Base-by-base conservation (phyloP, 108 stramenopile species). In the Nitzschia inconspicua region DNA sequence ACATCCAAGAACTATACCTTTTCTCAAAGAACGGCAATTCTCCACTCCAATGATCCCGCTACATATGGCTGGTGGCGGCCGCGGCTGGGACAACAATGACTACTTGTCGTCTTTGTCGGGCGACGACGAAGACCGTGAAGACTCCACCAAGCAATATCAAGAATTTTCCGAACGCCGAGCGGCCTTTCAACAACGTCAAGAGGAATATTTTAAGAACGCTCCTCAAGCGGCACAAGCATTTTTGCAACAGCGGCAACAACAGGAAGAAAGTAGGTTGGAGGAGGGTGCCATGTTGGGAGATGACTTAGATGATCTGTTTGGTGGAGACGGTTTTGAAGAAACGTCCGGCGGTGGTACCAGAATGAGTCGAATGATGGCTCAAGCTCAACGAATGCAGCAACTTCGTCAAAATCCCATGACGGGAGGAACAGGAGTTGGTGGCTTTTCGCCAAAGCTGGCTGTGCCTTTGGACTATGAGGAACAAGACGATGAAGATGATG, bases 1-100 rank as follows among this genome's bases (percentile, higher is more conserved):
- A n/a, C n/a, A n/a, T n/a, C n/a, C n/a, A n/a, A n/a, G n/a, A n/a
- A n/a, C n/a, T n/a, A n/a, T n/a, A n/a, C n/a, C n/a, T n/a, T n/a
- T n/a, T n/a, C n/a, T n/a, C n/a, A n/a, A n/a, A n/a, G n/a, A n/a
- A n/a, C n/a, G n/a, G n/a, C n/a, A n/a, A n/a, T n/a, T n/a, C n/a
- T n/a, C n/a, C n/a, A n/a, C n/a, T n/a, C n/a, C n/a, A n/a, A n/a
- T n/a, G n/a, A n/a, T n/a, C n/a, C n/a, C n/a, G n/a, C n/a, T n/a
- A n/a, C n/a, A n/a, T n/a, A n/a, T n/a, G n/a, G n/a, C n/a, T n/a
- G n/a, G n/a, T n/a, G 54, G 55, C 3, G 65, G 55, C 20, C 44
- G 65, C n/a, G 65, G 65, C 7, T 66, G 65, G 65, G 65, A 66
- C 47, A 66, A 66, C 35, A n/a, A n/a, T 26, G 65, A 66, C 36